These are phyloP conservation scores for Chlamydomonas sp. DNA, from an alignment of 139 green algal species.

Conservation along the genomic window DNA sequence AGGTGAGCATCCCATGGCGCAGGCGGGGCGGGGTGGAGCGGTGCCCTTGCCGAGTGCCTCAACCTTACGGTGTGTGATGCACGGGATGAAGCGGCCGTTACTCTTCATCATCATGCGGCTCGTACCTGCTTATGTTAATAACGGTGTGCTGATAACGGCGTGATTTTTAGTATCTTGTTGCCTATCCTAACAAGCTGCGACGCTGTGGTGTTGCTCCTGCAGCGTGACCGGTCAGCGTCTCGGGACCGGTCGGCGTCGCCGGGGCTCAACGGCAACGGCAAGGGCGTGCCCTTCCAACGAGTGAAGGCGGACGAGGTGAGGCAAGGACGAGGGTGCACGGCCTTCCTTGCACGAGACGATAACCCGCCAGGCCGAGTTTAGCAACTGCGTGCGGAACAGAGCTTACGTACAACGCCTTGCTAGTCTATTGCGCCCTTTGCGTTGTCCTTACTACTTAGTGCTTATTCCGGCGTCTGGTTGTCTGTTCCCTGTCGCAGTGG, in stretches of 20 bases:
- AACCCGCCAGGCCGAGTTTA: neutral
- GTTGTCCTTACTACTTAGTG: neutral
- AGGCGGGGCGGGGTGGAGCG: neutral
- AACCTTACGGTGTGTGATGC: neutral
- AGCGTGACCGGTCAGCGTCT: neutral
- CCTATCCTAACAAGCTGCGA: neutral
- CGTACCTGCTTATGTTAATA: no score
- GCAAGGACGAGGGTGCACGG: neutral
- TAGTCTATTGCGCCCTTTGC: neutral
- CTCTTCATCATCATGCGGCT: no score
- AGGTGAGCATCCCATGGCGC: neutral
- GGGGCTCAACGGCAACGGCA: slow-evolving; percentile 2
- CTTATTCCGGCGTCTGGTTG: neutral
- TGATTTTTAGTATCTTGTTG: no score
- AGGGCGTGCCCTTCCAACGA: slow-evolving; percentile 81
- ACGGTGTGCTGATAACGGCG: no score
- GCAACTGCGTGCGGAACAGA: neutral
- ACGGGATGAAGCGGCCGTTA: neutral
- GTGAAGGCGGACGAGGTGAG: slow-evolving; percentile 73
- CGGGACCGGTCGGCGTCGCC: no score
- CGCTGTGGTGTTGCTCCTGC: neutral
- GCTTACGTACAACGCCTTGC: neutral
- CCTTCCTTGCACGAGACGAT: neutral
- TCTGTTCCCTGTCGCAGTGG: slow-evolving; percentile 59
- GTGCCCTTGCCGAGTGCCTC: neutral